These are phyloP conservation scores for Xerophyta viscosa DNA, from an alignment of 106 monocot genomes.

Conservation along the genomic window DNA sequence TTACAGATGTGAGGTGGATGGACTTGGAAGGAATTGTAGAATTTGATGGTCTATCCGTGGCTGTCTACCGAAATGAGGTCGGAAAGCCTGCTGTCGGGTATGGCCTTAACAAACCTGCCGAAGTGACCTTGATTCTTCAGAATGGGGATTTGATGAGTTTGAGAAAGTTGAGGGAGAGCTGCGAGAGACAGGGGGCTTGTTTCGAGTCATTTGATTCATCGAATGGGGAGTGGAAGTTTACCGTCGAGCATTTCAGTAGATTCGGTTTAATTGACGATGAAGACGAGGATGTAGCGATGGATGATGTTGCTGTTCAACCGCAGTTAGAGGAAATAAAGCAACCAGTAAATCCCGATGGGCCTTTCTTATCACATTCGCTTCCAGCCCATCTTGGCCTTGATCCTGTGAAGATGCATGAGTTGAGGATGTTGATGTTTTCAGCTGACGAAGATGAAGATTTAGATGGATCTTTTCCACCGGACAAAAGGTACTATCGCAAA, in stretches of 20 bases:
- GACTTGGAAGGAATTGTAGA: conserved; percentile 67
- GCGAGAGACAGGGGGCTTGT: conserved; percentile 52
- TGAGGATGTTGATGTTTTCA: conserved; percentile 82
- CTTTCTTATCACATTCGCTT: conserved; percentile 73
- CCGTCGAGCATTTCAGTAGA: conserved; percentile 85
- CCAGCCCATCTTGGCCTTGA: conserved; percentile 98
- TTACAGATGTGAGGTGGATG: conserved; percentile 71
- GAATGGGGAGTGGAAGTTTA: conserved; percentile 72
- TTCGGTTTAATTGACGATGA: conserved; percentile 83
- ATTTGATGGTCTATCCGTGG: conserved; percentile 50
- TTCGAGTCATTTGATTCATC: conserved; percentile 63
- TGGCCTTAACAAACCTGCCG: conserved; percentile 87
- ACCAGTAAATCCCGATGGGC: conserved; percentile 12
- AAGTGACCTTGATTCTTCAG: conserved; percentile 58
- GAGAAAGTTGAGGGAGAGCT: conserved; percentile 27
- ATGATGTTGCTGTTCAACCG: conserved; percentile 28
- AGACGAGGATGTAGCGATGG: conserved; percentile 68
- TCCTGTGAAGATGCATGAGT: conserved; percentile 85
- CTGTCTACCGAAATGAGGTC: conserved; percentile 64
- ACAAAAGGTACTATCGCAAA: conserved; percentile 17
- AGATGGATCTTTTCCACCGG: conserved; percentile 30
- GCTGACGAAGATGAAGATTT: conserved; percentile 46
- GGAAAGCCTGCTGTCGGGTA: conserved; percentile 66
- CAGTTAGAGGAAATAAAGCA: conserved; percentile 21
- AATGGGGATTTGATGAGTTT: conserved; percentile 1